Percentiles rank a stretch among this genome's conserved stretches.
Conservation (phyloP, 2,329 filamentous ascomycete species). For the Cryphonectria naterciae region DNA sequence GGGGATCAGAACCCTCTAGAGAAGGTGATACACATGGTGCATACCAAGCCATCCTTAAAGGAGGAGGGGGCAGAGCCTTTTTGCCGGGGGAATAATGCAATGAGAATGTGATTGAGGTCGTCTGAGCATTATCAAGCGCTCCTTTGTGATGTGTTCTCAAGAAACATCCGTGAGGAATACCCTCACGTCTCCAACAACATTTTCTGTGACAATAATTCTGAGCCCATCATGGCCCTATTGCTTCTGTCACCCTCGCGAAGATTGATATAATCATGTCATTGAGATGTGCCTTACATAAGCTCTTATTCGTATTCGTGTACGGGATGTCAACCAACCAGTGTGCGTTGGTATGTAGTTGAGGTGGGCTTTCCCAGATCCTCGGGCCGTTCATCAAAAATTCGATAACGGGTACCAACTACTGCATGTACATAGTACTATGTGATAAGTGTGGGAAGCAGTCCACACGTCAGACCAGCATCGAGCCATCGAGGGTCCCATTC, state of each 20-base stretch:
- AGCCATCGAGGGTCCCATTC: not conserved
- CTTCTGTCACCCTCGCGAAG: not conserved
- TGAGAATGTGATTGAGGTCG: not conserved
- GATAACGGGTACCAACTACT: not conserved
- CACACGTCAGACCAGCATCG: conserved; percentile 22
- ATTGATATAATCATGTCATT: not conserved
- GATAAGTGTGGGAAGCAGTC: not conserved
- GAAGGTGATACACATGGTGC: not conserved
- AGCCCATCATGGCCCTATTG: not conserved
- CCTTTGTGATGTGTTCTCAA: not conserved
- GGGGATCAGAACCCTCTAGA: not conserved
- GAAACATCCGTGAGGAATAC: not conserved
- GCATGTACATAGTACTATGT: not conserved
- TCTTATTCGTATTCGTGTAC: conserved; percentile 26
- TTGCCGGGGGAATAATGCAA: not conserved
- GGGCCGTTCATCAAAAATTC: not conserved
- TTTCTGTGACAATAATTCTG: not conserved
- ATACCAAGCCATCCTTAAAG: not conserved
- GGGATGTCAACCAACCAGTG: not conserved
- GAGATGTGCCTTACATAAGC: conserved; percentile 16
- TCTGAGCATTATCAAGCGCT: not conserved
- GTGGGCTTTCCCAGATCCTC: conserved; percentile 9
- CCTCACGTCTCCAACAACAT: not conserved
- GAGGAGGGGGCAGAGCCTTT: not conserved
- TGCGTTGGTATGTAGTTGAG: not conserved